Evolutionary conservation across 768 basidiomycete genomes (phyloP).

Genomic region (Gautieria morchelliformis): DNA sequence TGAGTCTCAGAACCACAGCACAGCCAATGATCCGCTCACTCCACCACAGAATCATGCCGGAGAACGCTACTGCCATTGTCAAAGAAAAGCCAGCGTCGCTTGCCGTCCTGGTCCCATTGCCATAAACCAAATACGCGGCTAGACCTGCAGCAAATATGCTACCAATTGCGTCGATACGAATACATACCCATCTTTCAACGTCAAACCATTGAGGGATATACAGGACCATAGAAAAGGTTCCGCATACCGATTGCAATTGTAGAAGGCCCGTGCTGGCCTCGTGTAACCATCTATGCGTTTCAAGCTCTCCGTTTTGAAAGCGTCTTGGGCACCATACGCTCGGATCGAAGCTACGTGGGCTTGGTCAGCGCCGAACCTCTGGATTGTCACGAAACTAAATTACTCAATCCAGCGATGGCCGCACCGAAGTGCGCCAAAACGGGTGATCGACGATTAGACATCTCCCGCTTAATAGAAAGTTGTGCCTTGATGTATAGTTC

Average conservation of each 20-base stretch:
- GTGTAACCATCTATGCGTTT: conserved; percentile 46
- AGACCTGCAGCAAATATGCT: conserved; percentile 44
- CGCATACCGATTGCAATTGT: conserved; percentile 39
- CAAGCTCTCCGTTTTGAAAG: conserved; percentile 35
- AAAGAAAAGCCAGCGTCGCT: conserved; percentile 30
- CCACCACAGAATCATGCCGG: conserved; percentile 43
- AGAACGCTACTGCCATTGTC: conserved; percentile 47
- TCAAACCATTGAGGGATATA: background rate
- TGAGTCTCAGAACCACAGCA: background rate
- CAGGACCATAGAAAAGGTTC: background rate
- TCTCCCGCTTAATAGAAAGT: conserved; percentile 45
- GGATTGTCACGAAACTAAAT: conserved; percentile 1
- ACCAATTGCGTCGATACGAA: conserved; percentile 52
- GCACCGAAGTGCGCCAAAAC: conserved; percentile 44
- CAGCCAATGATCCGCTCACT: background rate
- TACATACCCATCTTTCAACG: conserved; percentile 32
- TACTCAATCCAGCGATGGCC: conserved; percentile 47
- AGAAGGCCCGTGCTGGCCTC: conserved; percentile 36
- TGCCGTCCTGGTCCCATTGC: conserved; percentile 6
- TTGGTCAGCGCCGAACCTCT: background rate
- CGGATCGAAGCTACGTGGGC: conserved; percentile 39
- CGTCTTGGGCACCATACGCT: conserved; percentile 51
- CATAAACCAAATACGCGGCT: conserved; percentile 41
- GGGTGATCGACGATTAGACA: conserved; percentile 41
- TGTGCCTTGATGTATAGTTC: conserved; percentile 48